A percentile compares a stretch with the other conserved stretches of the same genome.
Evolutionary conservation across 176 grass and related monocot species (phyloP).

Genomic region (Chrysopogon serrulatus): DNA sequence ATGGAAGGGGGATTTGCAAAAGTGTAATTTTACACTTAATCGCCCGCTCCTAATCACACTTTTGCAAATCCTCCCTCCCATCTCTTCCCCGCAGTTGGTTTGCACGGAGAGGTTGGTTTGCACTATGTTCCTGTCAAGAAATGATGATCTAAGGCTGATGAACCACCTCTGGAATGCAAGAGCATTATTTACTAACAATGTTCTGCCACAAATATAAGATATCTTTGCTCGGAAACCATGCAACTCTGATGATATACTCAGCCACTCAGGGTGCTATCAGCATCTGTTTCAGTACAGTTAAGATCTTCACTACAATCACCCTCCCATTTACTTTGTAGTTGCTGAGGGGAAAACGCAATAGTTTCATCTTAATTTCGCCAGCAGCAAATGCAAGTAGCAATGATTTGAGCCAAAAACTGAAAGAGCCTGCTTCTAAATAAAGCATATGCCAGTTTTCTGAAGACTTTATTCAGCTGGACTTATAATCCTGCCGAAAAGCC

Average conservation of each 20-base stretch:
- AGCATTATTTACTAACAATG: constrained; percentile 48
- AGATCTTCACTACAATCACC: constrained; percentile 29
- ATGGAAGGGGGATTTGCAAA: too few species aligned
- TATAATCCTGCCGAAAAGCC: too few species aligned
- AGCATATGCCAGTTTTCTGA: constrained; percentile 71
- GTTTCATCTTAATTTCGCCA: constrained; percentile 76
- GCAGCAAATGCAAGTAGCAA: constrained; percentile 60
- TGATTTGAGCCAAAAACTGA: constrained; percentile 76
- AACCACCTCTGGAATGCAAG: constrained; percentile 88
- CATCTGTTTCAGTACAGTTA: constrained; percentile 39
- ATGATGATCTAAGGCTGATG: constrained; percentile 70
- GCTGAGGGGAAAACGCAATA: constrained; percentile 75
- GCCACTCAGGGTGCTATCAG: background rate
- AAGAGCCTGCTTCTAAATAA: constrained; percentile 37
- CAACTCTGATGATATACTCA: constrained; percentile 46
- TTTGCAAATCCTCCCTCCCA: too few species aligned
- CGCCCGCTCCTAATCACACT: too few species aligned
- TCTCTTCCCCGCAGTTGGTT: too few species aligned
- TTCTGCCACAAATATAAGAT: constrained; percentile 45
- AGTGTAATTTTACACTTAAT: too few species aligned
- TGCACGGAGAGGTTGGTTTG: too few species aligned
- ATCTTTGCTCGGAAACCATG: constrained; percentile 45
- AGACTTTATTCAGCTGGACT: too few species aligned
- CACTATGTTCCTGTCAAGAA: too few species aligned
- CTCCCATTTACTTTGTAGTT: constrained; percentile 49